Percentiles rank a stretch among this genome's conserved stretches.
Evolutionary conservation across 2,329 filamentous ascomycete genomes (phyloP).

Genomic region (Thelonectria olida): DNA sequence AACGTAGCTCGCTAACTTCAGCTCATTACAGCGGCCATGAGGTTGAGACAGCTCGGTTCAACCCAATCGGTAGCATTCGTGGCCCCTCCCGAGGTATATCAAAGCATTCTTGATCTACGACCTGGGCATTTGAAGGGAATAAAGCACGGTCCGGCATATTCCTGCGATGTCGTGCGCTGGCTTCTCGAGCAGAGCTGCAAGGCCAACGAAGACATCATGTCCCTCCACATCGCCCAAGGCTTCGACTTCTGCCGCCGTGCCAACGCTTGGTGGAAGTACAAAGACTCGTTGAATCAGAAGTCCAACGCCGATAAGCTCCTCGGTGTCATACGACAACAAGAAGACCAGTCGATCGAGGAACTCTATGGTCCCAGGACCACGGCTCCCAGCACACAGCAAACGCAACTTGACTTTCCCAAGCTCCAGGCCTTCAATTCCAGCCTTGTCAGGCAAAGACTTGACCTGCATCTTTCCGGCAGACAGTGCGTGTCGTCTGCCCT

Average conservation of each 20-base stretch:
- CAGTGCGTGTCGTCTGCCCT: slow-evolving; percentile 60
- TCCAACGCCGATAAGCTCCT: slow-evolving; percentile 42
- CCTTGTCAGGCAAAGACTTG: neutral
- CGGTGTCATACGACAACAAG: slow-evolving; percentile 50
- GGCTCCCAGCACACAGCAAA: neutral
- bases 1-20: neutral
- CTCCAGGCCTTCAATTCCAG: neutral
- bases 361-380: slow-evolving; percentile 58
- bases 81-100: slow-evolving; percentile 68
- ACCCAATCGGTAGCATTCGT: slow-evolving; percentile 66
- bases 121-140: neutral
- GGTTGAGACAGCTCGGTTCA: slow-evolving; percentile 65
- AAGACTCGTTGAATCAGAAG: slow-evolving; percentile 52
- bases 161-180: slow-evolving; percentile 56
- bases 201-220: slow-evolving; percentile 66
- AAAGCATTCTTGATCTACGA: slow-evolving; percentile 63
- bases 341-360: slow-evolving; percentile 65
- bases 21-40: slow-evolving; percentile 65
- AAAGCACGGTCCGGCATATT: neutral
- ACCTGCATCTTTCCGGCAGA: neutral
- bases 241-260: slow-evolving; percentile 66
- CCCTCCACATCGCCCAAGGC: slow-evolving; percentile 68
- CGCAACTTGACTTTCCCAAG: neutral
- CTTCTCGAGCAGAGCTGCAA: slow-evolving; percentile 70
- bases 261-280: slow-evolving; percentile 56